Percentiles rank a stretch among this genome's conserved stretches.
These are phyloP conservation scores for Mycena alexandri DNA, from an alignment of 768 basidiomycete species.

Conservation along the genomic window DNA sequence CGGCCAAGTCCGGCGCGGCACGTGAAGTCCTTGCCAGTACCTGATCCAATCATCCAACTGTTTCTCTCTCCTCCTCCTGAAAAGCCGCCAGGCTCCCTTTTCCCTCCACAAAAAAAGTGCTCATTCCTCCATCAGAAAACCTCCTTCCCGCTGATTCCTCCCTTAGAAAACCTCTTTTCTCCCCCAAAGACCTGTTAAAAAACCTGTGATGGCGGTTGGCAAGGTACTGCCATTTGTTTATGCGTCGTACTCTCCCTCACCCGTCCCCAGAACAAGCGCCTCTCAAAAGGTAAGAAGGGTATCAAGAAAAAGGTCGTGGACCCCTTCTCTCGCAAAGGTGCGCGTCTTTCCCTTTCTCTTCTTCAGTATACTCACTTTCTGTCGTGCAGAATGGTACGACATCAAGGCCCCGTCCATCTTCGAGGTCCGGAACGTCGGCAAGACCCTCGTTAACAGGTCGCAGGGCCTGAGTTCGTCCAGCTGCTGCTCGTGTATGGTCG, in stretches of 20 bases:
- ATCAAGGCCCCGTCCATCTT: slow-evolving; percentile 99
- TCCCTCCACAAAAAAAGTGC: slow-evolving; percentile 48
- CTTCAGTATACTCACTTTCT: slow-evolving; percentile 13
- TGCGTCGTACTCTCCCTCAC: slow-evolving; percentile 9
- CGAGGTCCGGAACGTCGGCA: slow-evolving; percentile 96
- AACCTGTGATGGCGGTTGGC: slow-evolving; percentile 73
- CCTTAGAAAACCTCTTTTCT: slow-evolving; percentile 20
- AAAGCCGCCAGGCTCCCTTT: background rate
- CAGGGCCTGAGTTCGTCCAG: slow-evolving; percentile 93
- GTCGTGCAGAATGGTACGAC: slow-evolving; percentile 94
- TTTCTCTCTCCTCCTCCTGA: too few species aligned
- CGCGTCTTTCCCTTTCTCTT: slow-evolving; percentile 29
- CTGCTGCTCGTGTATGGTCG: background rate
- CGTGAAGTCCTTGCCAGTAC: too few species aligned
- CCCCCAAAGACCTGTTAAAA: slow-evolving; percentile 42
- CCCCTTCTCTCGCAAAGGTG: slow-evolving; percentile 99
- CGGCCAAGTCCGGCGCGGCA: too few species aligned
- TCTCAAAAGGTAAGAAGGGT: slow-evolving; percentile 98
- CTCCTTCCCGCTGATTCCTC: too few species aligned
- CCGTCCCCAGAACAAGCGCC: slow-evolving; percentile 87
- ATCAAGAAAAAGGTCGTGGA: slow-evolving; percentile 99
- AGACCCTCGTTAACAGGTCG: slow-evolving; percentile 98
- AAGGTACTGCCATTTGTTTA: slow-evolving; percentile 11
- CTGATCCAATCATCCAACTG: too few species aligned
- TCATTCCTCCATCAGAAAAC: too few species aligned